phyloP scores from a whole-genome alignment of 2,329 filamentous ascomycete genomes.

The Monosporascus sp. region DNA sequence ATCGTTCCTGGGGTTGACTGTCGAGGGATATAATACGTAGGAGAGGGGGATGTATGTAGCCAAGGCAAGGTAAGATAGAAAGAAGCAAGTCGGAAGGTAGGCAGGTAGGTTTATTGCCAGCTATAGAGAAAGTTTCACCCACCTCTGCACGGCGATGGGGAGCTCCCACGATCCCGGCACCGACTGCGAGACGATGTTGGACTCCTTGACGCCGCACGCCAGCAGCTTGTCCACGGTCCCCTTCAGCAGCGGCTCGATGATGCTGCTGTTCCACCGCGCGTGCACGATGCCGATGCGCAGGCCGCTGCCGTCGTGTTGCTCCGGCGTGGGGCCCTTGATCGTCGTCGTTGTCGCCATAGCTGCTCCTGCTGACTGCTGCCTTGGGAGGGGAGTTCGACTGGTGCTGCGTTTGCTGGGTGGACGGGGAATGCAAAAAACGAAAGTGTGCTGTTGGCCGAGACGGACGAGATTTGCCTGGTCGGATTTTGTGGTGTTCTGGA shows the following conservation, averaged over 20 bases:
- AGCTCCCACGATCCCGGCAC: conserved; percentile 95
- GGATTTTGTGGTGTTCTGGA: background rate
- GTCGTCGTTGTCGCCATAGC: conserved; percentile 40
- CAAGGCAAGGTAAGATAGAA: too few relatives aligned
- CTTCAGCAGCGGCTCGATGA: conserved; percentile 79
- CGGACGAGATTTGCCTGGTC: background rate
- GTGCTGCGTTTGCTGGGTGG: background rate
- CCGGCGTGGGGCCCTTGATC: conserved; percentile 51
- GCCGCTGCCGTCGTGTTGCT: conserved; percentile 61
- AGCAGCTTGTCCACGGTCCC: conserved; percentile 76
- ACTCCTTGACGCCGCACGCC: conserved; percentile 73
- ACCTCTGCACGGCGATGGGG: conserved; percentile 85
- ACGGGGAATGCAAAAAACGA: background rate
- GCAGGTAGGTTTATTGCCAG: too few relatives aligned
- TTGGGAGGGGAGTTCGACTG: too few relatives aligned
- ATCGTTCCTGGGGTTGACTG: background rate
- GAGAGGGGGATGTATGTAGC: too few relatives aligned
- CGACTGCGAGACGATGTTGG: conserved; percentile 83
- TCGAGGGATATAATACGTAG: too few relatives aligned
- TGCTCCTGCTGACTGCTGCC: conserved; percentile 30
- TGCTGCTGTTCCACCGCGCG: conserved; percentile 86
- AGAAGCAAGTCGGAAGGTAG: conserved; percentile 3
- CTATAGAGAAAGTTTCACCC: conserved; percentile 22
- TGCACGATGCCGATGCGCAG: conserved; percentile 94
- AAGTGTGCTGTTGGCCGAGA: too few relatives aligned